phyloP scores from a whole-genome alignment of 305 asterid species.

The Vinca major region DNA sequence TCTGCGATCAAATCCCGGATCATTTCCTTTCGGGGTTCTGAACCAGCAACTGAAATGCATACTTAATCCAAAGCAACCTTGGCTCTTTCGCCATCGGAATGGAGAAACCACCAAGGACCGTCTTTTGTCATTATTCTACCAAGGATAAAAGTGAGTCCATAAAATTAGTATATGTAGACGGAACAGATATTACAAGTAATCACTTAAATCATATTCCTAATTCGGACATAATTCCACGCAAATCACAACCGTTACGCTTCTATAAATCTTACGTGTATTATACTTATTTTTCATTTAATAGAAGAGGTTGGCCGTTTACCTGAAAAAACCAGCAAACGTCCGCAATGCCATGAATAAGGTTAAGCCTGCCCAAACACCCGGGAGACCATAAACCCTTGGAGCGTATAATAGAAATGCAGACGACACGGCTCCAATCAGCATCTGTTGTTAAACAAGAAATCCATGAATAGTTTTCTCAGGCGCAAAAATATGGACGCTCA shows the following conservation, averaged over 20 bases:
- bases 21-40: not conserved
- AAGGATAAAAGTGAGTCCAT: conserved; percentile 13
- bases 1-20: not conserved
- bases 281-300: too few relatives aligned
- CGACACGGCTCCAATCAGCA: conserved; percentile 73
- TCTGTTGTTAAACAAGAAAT: conserved; percentile 35
- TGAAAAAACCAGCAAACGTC: conserved; percentile 63
- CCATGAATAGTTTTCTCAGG: not conserved
- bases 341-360: conserved; percentile 79
- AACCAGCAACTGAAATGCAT: too few relatives aligned
- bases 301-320: conserved; percentile 28
- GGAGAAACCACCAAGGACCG: conserved; percentile 98
- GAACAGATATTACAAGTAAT: not conserved
- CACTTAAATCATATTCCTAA: not conserved
- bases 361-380: conserved; percentile 87
- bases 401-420: conserved; percentile 59
- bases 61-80: conserved; percentile 27
- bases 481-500: not conserved
- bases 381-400: conserved; percentile 55
- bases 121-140: conserved; percentile 47
- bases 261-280: too few relatives aligned
- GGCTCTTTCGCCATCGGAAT: conserved; percentile 31
- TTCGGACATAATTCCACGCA: not conserved
- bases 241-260: not conserved
- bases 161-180: not conserved